These are phyloP conservation scores for Aspergillus funiculosus DNA, from an alignment of 495 filamentous ascomycete species.

Conservation along the genomic window DNA sequence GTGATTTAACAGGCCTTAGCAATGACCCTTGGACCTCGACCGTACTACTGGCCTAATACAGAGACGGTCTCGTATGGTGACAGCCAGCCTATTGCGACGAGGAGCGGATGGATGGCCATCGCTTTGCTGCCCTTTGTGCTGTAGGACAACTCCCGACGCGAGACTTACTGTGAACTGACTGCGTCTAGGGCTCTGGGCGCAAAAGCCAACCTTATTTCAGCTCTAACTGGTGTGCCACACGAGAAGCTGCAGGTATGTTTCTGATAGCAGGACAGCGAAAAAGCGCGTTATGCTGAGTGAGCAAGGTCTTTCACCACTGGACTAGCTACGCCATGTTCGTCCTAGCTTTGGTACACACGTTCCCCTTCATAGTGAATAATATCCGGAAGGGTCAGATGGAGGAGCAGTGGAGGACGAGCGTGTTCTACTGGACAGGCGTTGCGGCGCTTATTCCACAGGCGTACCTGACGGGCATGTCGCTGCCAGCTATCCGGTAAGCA, in stretches of 20 bases:
- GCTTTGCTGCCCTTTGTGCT: constrained; percentile 49
- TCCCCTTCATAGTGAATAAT: constrained; percentile 53
- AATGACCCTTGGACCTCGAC: constrained; percentile 46
- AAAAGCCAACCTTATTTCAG: constrained; percentile 42
- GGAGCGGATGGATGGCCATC: constrained; percentile 49
- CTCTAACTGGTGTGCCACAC: constrained; percentile 49
- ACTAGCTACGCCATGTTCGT: constrained; percentile 49
- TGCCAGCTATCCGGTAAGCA: constrained; percentile 44
- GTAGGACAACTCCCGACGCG: constrained; percentile 20
- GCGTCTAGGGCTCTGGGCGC: constrained; percentile 21
- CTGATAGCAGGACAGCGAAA: not conserved
- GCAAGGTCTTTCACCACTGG: constrained; percentile 47
- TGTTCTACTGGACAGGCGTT: constrained; percentile 53
- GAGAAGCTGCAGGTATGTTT: constrained; percentile 42
- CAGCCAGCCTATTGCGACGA: constrained; percentile 47
- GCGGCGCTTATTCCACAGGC: constrained; percentile 50
- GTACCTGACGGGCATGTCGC: constrained; percentile 48
- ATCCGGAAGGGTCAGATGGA: constrained; percentile 46
- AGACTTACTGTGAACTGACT: not conserved
- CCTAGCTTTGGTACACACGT: constrained; percentile 49
- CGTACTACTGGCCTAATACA: constrained; percentile 53
- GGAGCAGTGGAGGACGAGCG: constrained; percentile 36
- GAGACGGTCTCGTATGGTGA: constrained; percentile 39
- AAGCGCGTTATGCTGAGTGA: not conserved
- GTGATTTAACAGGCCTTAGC: constrained; percentile 14